Evolutionary conservation across 108 stramenopile genomes (phyloP).

Genomic region (Nitzschia putrida): DNA sequence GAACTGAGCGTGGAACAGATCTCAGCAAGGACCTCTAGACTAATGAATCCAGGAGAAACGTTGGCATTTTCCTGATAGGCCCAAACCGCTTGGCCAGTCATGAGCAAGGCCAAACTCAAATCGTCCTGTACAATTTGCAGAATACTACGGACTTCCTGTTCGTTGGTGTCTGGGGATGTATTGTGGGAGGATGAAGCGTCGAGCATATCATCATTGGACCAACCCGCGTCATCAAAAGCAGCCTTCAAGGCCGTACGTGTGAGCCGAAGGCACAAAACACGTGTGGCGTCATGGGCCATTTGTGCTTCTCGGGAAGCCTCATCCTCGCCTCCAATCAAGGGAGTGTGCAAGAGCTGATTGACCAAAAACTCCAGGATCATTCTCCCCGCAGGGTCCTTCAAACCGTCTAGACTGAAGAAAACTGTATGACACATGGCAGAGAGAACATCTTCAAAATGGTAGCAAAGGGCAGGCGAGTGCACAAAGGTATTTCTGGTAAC

Average conservation of each 20-base stretch:
- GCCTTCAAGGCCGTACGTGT: slow-evolving; percentile 55
- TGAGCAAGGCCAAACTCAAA: slow-evolving; percentile 77
- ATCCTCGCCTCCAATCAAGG: slow-evolving; percentile 52
- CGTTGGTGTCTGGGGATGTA: slow-evolving; percentile 8
- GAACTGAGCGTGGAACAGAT: slow-evolving; percentile 76
- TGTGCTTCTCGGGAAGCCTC: slow-evolving; percentile 54
- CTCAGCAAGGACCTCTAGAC: slow-evolving; percentile 73
- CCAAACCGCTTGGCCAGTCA: slow-evolving; percentile 84
- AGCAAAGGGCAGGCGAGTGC: slow-evolving; percentile 74
- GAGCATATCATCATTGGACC: slow-evolving; percentile 10
- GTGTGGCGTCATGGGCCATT: slow-evolving; percentile 62
- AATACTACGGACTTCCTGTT: slow-evolving; percentile 33
- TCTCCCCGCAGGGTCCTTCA: slow-evolving; percentile 24
- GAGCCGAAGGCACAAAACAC: slow-evolving; percentile 74
- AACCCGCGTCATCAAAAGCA: slow-evolving; percentile 11
- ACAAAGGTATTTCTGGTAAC: slow-evolving; percentile 81
- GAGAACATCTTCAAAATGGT: slow-evolving; percentile 84
- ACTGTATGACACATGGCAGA: slow-evolving; percentile 56
- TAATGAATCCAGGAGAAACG: slow-evolving; percentile 51
- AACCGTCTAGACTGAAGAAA: slow-evolving; percentile 49
- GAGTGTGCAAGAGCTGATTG: slow-evolving; percentile 68
- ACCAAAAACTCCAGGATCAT: slow-evolving; percentile 76
- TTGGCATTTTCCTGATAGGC: slow-evolving; percentile 53
- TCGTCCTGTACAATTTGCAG: slow-evolving; percentile 78
- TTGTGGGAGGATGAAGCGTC: slow-evolving; percentile 16